Evolutionary conservation across 176 grass and related monocot species (phyloP).

Genomic region (Hordeum vulgare): MorexV3_pseudomolecules_assembly NC_058524.1:86002656-86003155

Average conservation of each 20-base stretch:
- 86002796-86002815: constrained; percentile 39
- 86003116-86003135: constrained; percentile 33
- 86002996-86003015: constrained; percentile 38
- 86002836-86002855: background rate
- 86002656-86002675: constrained; percentile 68
- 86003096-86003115: constrained; percentile 48
- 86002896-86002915: constrained; percentile 22
- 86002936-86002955: background rate
- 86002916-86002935: constrained; percentile 4
- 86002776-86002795: constrained; percentile 67
- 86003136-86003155: constrained; percentile 12
- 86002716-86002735: constrained; percentile 78
- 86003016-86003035: constrained; percentile 57
- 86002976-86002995: constrained; percentile 17
- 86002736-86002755: constrained; percentile 93
- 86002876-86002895: constrained; percentile 49
- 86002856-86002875: constrained; percentile 37
- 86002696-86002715: constrained; percentile 54
- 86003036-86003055: constrained; percentile 51
- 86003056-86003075: constrained; percentile 38
- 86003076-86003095: constrained; percentile 59
- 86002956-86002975: background rate
- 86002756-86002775: constrained; percentile 89
- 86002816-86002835: background rate
- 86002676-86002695: constrained; percentile 57